A percentile compares a stretch with the other conserved stretches of the same genome.
Conservation (phyloP, 371 early-diverging fungal species). For the Syncephalastrum monosporum region DNA sequence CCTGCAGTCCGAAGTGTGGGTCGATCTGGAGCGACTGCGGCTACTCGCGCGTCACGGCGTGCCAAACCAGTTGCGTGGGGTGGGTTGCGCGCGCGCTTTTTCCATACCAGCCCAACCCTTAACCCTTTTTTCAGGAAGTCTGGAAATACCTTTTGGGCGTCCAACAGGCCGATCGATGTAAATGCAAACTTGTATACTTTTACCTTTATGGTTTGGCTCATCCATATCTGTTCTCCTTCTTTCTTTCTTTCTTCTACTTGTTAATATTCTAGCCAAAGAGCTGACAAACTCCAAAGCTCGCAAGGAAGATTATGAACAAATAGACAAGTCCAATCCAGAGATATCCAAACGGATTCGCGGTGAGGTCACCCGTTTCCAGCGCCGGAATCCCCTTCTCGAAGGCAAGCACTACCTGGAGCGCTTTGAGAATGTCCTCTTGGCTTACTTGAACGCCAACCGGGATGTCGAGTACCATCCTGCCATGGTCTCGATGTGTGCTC, state of each 20-base stretch:
- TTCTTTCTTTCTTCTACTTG: no score
- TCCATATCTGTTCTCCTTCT: no score
- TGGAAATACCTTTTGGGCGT: conserved; percentile 92
- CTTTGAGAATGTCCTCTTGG: conserved; percentile 83
- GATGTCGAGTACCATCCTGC: conserved; percentile 76
- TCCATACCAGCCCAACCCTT: conserved; percentile 2
- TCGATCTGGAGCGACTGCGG: conserved; percentile 84
- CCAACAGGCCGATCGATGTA: conserved; percentile 84
- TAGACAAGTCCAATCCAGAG: conserved; percentile 76
- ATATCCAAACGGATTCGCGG: conserved; percentile 83
- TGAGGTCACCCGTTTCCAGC: conserved; percentile 79
- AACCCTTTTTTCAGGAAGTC: conserved; percentile 61
- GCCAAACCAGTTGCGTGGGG: conserved; percentile 81
- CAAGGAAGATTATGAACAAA: conserved; percentile 69
- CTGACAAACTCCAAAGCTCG: conserved; percentile 66
- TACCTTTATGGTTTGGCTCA: no score
- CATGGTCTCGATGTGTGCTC: conserved; percentile 81
- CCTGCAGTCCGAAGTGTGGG: conserved; percentile 82
- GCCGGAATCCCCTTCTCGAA: conserved; percentile 37
- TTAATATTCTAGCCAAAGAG: conserved; percentile 63
- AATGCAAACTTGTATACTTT: conserved; percentile 18
- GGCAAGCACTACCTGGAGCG: conserved; percentile 34
- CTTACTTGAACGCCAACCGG: conserved; percentile 78
- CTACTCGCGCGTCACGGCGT: conserved; percentile 85
- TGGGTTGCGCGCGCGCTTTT: conserved; percentile 38